Base-by-base conservation (phyloP, 148 eudicot genomes). In the Mesembryanthemum crystallinum region DNA sequence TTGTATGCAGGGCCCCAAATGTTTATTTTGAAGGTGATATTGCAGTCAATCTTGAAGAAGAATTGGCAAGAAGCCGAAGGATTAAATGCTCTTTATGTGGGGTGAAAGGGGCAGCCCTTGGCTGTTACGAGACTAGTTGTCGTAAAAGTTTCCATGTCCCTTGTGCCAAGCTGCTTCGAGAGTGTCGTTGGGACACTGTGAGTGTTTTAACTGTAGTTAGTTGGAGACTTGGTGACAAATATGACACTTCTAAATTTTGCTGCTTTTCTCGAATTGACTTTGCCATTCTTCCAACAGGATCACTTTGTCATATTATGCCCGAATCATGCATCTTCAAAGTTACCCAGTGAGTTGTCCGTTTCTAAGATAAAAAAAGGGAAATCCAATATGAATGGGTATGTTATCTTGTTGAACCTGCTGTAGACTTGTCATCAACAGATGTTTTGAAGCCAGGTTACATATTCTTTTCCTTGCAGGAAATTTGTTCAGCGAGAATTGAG, bases 301-400 rank as follows among this genome's bases (percentile, higher is more conserved):
- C 88, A 95, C 79, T 95, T 90, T 89, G 98, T 92, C 73, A 89
- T 92, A 85, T 80, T 95, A 78, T 95, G 99, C 79, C 97, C 99
- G 71, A 83, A 86, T 71, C 99, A 95, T 78, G 87, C 84, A 17
- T 83, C 88, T 17, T 87, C 82, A 73, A 87, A 91, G 81, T 81
- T 95, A 79, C 99, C 99, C 0, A 64, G 81, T 79, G 97, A 95
- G 79, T 67, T 76, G 24, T 64, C 83, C 62, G 76, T 29, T 24
- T 66, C 80, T 71, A 86, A 83, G 69, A 78, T 73, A 25, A 82
- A 83, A 82, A 81, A 72, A 47, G 73, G 67, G 85, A 87, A 78
- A 75, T 67, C 45, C 76, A 79, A 79, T 66, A 4, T 49, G 23
- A 86, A 84, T 64, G 67, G 94, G 97, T 92, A 82, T 49, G 78